A percentile compares a stretch with the other conserved stretches of the same genome.
These are phyloP conservation scores for Camellia lanceoleosa DNA, from an alignment of 148 eudicot species.

Conservation along the genomic window DNA sequence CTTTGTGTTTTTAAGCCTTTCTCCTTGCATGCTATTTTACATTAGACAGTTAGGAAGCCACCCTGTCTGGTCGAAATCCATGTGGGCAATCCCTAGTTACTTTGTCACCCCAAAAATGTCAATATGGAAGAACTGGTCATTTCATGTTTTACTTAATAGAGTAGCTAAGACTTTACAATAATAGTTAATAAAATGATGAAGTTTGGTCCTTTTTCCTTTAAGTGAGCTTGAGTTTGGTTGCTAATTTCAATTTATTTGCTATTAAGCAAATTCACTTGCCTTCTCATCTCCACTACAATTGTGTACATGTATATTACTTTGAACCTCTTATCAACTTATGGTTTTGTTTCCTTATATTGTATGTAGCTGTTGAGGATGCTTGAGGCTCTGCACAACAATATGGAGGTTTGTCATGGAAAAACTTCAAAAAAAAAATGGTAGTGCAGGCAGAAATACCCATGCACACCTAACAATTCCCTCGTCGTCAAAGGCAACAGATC, in stretches of 20 bases:
- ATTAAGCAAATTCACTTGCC: not conserved
- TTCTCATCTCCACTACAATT: not conserved
- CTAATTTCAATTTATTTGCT: not conserved
- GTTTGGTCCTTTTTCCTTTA: no score
- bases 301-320: not conserved
- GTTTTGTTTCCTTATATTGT: no score
- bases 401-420: not conserved
- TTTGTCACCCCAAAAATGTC: not conserved
- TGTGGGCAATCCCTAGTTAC: not conserved
- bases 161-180: no score
- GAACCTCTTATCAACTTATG: no score
- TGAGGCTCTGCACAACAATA: not conserved
- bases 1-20: no score
- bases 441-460: not conserved
- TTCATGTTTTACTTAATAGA: no score
- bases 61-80: not conserved
- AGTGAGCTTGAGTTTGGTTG: not conserved
- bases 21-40: not conserved
- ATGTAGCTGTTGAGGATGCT: not conserved
- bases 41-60: not conserved
- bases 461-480: no score
- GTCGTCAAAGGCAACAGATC: no score
- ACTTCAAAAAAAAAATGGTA: not conserved
- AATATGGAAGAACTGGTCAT: not conserved
- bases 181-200: no score